Evolutionary conservation across 306 rosid species (phyloP).

Genomic region (Calophaca sinica): DNA sequence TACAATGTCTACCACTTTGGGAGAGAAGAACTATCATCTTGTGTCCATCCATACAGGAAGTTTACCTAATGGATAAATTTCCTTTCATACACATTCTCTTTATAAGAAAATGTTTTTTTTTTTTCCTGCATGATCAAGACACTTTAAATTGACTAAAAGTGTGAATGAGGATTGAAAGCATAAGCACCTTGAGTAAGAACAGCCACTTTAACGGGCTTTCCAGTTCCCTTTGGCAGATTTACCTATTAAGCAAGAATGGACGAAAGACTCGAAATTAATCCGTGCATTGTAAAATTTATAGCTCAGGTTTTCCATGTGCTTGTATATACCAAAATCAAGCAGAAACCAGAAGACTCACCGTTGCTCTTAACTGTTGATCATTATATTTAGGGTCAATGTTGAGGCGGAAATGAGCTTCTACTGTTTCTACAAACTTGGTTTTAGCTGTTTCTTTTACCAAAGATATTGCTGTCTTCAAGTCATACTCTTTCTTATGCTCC

Average conservation of each 20-base stretch:
- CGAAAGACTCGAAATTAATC: constrained; percentile 14
- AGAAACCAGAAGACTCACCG: constrained; percentile 67
- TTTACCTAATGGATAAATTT: constrained; percentile 22
- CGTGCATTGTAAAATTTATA: constrained; percentile 11
- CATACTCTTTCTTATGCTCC: constrained; percentile 87
- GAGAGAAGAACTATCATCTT: constrained; percentile 12
- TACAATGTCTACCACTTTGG: constrained; percentile 4
- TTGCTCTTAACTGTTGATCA: constrained; percentile 97
- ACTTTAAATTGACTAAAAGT: constrained; percentile 27
- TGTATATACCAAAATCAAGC: constrained; percentile 18
- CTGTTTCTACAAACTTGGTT: constrained; percentile 85
- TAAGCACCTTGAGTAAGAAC: constrained; percentile 94
- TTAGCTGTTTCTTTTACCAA: constrained; percentile 74
- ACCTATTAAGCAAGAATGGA: constrained; percentile 60
- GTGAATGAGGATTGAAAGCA: constrained; percentile 34
- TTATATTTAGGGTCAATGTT: constrained; percentile 97
- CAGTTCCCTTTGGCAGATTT: constrained; percentile 97
- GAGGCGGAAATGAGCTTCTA: constrained; percentile 98
- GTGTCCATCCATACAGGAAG: constrained; percentile 15
- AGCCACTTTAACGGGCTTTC: constrained; percentile 88
- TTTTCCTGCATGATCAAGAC: constrained; percentile 4
- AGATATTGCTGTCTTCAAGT: constrained; percentile 75
- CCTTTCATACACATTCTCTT: constrained; percentile 19
- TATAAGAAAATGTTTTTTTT: constrained; percentile 6
- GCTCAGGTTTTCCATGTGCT: constrained; percentile 34